Conservation (phyloP, 1,284 basidiomycete species). For the Mycena sp. region DNA sequence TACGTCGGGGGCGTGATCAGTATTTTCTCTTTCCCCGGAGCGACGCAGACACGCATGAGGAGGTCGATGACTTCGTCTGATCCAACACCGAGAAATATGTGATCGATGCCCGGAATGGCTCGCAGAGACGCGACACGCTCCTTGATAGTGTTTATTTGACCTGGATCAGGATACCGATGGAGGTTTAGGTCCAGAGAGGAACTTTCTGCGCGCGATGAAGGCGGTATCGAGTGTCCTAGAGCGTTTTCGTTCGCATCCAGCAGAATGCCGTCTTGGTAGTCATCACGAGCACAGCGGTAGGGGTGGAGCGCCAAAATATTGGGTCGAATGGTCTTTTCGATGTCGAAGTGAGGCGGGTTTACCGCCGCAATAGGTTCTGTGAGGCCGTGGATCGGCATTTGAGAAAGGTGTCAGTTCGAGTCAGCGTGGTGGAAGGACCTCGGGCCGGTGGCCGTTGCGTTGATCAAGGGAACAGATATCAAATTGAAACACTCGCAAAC, state of each 20-base stretch:
- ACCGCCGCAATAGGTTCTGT: conserved; percentile 47
- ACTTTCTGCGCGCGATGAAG: conserved; percentile 41
- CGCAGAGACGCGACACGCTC: conserved; percentile 77
- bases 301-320: conserved; percentile 95
- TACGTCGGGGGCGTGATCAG: conserved; percentile 95
- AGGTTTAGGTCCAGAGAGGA: conserved; percentile 62
- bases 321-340: conserved; percentile 87
- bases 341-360: conserved; percentile 81
- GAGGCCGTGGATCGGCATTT: conserved; percentile 56
- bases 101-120: conserved; percentile 70
- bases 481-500: no score
- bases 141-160: conserved; percentile 86
- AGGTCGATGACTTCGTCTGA: conserved; percentile 98
- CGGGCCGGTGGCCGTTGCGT: no score
- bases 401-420: no score
- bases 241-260: conserved; percentile 99
- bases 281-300: conserved; percentile 96
- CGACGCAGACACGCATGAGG: conserved; percentile 90
- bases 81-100: conserved; percentile 96
- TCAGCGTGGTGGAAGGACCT: no score
- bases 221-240: conserved; percentile 84
- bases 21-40: conserved; percentile 84
- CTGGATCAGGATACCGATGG: conserved; percentile 90
- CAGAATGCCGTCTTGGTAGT: conserved; percentile 94
- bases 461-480: no score